These are phyloP conservation scores for Paramecium tetraurelia DNA, from an alignment of 73 alveolate species.

Conservation along the genomic window DNA sequence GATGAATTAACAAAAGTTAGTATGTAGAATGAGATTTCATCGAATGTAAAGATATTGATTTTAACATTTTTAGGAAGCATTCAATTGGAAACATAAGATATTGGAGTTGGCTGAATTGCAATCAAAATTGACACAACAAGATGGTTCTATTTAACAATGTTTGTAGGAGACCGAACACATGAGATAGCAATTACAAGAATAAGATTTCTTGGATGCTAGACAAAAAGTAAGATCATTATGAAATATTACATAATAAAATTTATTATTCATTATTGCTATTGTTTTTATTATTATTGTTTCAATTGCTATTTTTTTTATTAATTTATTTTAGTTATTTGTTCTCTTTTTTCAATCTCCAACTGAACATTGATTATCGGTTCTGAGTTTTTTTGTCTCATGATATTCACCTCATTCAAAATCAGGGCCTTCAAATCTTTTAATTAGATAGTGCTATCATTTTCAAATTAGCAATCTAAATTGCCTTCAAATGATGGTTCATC, in stretches of 20 bases:
- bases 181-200: neutral
- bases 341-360: conserved; percentile 37
- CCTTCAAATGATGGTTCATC: conserved; percentile 61
- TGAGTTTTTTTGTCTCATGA: conserved; percentile 26
- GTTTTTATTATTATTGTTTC: neutral
- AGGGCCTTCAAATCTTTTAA: conserved; percentile 27
- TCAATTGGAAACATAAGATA: neutral
- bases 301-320: neutral
- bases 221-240: neutral
- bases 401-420: conserved; percentile 49
- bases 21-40: neutral
- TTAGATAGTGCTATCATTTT: conserved; percentile 19
- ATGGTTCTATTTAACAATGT: neutral
- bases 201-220: conserved; percentile 39
- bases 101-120: neutral
- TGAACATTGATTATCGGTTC: conserved; percentile 25
- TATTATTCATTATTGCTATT: neutral
- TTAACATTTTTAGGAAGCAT: neutral
- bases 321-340: neutral
- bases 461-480: conserved; percentile 41
- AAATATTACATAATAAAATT: neutral
- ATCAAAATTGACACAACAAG: neutral
- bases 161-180: neutral
- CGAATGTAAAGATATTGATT: neutral
- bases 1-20: conserved; percentile 22